Conservation (phyloP, 2,329 filamentous ascomycete species). For the Scedosporium boydii region DNA sequence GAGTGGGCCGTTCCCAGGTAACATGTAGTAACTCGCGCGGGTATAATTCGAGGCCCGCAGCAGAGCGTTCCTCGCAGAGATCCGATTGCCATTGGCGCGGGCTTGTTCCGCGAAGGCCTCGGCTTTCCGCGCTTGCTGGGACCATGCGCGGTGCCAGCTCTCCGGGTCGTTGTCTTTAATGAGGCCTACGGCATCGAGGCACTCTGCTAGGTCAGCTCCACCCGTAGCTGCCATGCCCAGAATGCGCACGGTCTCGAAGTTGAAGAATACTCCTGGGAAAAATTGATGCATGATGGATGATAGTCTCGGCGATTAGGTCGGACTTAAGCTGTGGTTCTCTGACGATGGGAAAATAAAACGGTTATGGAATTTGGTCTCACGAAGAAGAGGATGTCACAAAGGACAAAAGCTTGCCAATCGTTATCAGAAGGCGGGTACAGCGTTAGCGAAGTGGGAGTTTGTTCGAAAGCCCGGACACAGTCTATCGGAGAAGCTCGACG, state of each 20-base stretch:
- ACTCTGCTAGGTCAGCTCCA: conserved; percentile 7
- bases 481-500: background rate
- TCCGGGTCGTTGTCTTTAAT: conserved; percentile 8
- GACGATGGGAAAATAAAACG: background rate
- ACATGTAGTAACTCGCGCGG: conserved; percentile 7
- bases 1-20: conserved; percentile 2
- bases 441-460: background rate
- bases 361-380: background rate
- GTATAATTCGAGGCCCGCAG: conserved; percentile 8
- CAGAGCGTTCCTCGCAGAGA: conserved; percentile 2
- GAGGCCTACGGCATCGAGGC: conserved; percentile 7
- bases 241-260: conserved; percentile 8
- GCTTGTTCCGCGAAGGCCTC: conserved; percentile 7
- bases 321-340: background rate
- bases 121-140: conserved; percentile 1
- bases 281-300: conserved; percentile 19
- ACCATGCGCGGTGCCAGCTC: conserved; percentile 7
- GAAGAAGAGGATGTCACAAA: background rate
- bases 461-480: background rate
- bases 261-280: conserved; percentile 13
- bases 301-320: background rate
- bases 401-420: background rate
- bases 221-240: conserved; percentile 3
- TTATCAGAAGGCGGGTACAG: background rate
- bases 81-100: background rate